These are phyloP conservation scores for Vaccinium corymbosum DNA, from an alignment of 148 eudicot genomes.

Conservation along the genomic window DNA sequence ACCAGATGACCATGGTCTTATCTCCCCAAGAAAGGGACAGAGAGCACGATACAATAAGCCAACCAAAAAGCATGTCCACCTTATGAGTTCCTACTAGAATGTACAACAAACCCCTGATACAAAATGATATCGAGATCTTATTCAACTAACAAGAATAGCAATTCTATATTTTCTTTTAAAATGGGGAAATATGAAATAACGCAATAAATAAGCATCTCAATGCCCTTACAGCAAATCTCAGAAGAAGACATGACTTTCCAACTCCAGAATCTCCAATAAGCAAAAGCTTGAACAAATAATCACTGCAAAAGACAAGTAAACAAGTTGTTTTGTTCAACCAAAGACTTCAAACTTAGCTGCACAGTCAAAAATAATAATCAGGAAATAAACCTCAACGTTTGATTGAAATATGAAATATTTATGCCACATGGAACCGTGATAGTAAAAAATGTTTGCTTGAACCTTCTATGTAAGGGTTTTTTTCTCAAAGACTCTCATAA, in stretches of 20 bases:
- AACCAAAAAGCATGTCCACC: background rate
- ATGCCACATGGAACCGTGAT: background rate
- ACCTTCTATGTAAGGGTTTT: background rate
- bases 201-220: background rate
- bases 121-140: background rate
- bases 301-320: conserved; percentile 25
- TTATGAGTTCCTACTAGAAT: background rate
- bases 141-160: background rate
- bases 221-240: conserved; percentile 42
- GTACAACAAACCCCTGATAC: background rate
- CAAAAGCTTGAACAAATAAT: conserved; percentile 49
- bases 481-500: background rate
- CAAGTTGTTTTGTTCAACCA: background rate
- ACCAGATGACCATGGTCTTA: background rate
- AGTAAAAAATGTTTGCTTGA: background rate
- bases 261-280: conserved; percentile 49
- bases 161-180: background rate
- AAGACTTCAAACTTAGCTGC: background rate
- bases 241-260: conserved; percentile 46
- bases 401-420: background rate
- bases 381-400: background rate
- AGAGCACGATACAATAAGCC: background rate
- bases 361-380: background rate
- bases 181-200: background rate
- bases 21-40: background rate